Evolutionary conservation across 352 stramenopile genomes (phyloP), one percentile per base, ranked within the genome.

Genomic region (Phytopythium aichiense): DNA sequence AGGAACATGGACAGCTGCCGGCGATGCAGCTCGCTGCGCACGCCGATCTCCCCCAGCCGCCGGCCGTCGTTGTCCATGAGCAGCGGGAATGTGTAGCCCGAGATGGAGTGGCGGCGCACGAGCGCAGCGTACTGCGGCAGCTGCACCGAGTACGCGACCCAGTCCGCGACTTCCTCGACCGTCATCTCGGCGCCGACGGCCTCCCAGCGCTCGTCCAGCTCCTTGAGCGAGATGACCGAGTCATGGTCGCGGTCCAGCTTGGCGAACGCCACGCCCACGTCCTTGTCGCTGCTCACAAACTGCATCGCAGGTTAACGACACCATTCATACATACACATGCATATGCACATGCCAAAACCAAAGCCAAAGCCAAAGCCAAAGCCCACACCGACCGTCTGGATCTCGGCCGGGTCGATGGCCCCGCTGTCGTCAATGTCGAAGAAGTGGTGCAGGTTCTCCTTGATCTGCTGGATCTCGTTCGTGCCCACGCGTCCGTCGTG

Each of bases 181-280:
- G 84, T 95, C 86, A 95, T 95, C 60, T 95, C 86, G n/a, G 86
- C 79, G 0, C 86, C 86, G 3, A 95, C 77, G 12, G 66, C 53
- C 45, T 92, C 86, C 84, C 84, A 95, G 7, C 84, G 84, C 51
- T 87, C 81, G 57, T 95, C 86, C 53, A 95, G 73, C 68, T 95
- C 86, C 56, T 89, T 76, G 49, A 84, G 76, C 52, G 86, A 95
- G 31, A 95, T 92, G 43, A 92, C 65, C 23, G 84, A 88, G 60
- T 95, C 86, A 22, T 88, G 72, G 55, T 95, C 81, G 18, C 79
- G 68, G 55, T 95, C 86, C 9, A 95, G 67, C 65, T 92, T 91
- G 49, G 84, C 76, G 45, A 93, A 87, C 15, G 83, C 86, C 23
- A 74, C 71, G 53, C 73, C 67, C 6, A 94, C 79, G 53, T 94